Conservation (phyloP, 2,329 filamentous ascomycete species). For the Myotisia sp. region DNA sequence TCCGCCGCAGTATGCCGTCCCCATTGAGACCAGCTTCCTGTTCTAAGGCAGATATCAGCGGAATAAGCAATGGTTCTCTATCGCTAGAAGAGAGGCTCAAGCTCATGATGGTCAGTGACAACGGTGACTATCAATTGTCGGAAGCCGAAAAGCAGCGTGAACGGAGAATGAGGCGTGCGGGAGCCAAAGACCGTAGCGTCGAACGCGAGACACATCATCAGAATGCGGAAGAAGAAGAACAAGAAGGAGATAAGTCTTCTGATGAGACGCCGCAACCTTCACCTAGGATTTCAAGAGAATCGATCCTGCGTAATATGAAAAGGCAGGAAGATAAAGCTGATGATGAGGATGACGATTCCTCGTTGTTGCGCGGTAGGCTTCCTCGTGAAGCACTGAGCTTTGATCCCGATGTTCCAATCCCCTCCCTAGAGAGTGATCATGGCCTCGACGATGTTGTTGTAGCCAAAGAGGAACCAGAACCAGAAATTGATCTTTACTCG, state of each 20-base stretch:
- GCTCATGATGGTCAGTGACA: constrained; percentile 70
- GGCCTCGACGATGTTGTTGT: constrained; percentile 43
- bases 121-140: constrained; percentile 46
- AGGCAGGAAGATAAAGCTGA: constrained; percentile 37
- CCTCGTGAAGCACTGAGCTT: constrained; percentile 39
- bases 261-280: constrained; percentile 34
- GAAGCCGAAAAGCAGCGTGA: constrained; percentile 54
- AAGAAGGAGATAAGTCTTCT: constrained; percentile 33
- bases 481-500: constrained; percentile 50
- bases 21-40: constrained; percentile 53
- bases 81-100: constrained; percentile 72
- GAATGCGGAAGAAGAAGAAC: constrained; percentile 18
- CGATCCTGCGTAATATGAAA: constrained; percentile 78
- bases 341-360: constrained; percentile 21
- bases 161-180: constrained; percentile 52
- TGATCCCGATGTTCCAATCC: constrained; percentile 82
- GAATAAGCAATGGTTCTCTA: constrained; percentile 61
- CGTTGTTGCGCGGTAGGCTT: constrained; percentile 38
- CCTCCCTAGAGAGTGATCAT: constrained; percentile 60
- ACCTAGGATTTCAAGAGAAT: constrained; percentile 78
- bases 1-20: constrained; percentile 55
- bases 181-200: constrained; percentile 24
- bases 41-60: constrained; percentile 65
- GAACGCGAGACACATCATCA: constrained; percentile 18
- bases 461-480: constrained; percentile 50